Conservation (phyloP, 2,329 filamentous ascomycete genomes). For the Onygenales sp. region DNA sequence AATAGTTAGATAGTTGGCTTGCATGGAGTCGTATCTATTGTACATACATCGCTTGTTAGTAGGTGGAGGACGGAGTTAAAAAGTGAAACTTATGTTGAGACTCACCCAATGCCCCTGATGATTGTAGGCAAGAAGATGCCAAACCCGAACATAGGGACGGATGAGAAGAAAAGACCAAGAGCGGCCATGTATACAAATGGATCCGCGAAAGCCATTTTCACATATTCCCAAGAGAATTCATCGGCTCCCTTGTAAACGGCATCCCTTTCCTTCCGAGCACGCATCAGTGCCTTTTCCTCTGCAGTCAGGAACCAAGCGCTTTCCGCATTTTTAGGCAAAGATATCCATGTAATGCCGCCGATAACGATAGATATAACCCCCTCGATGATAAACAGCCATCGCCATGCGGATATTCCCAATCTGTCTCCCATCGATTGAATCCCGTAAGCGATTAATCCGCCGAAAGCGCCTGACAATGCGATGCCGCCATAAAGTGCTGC, state of each 20-base stretch:
- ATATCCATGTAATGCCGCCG: slow-evolving; percentile 35
- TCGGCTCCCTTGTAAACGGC: slow-evolving; percentile 19
- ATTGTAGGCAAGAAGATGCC: slow-evolving; percentile 50
- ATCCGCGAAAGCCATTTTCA: slow-evolving; percentile 12
- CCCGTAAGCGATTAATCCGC: slow-evolving; percentile 46
- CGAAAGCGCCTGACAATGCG: slow-evolving; percentile 45
- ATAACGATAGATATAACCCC: slow-evolving; percentile 27
- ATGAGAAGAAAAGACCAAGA: slow-evolving; percentile 24
- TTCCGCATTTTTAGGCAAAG: slow-evolving; percentile 38
- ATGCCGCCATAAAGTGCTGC: slow-evolving; percentile 45
- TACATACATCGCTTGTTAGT: too few species aligned
- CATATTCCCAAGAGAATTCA: slow-evolving; percentile 8
- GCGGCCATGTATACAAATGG: slow-evolving; percentile 5
- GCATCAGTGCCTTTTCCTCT: slow-evolving; percentile 44
- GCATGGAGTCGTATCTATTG: slow-evolving; percentile 27
- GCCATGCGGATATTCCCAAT: slow-evolving; percentile 30
- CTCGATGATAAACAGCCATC: slow-evolving; percentile 42
- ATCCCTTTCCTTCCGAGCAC: slow-evolving; percentile 31
- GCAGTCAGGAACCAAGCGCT: slow-evolving; percentile 41
- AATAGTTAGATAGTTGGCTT: slow-evolving; percentile 47
- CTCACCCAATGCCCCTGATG: slow-evolving; percentile 24
- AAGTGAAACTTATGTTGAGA: background rate
- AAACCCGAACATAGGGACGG: slow-evolving; percentile 45
- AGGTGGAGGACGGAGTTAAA: background rate
- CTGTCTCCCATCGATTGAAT: slow-evolving; percentile 32